Base-by-base conservation (phyloP, 257 asterid genomes). In the Salvia rosmarinus region DNA sequence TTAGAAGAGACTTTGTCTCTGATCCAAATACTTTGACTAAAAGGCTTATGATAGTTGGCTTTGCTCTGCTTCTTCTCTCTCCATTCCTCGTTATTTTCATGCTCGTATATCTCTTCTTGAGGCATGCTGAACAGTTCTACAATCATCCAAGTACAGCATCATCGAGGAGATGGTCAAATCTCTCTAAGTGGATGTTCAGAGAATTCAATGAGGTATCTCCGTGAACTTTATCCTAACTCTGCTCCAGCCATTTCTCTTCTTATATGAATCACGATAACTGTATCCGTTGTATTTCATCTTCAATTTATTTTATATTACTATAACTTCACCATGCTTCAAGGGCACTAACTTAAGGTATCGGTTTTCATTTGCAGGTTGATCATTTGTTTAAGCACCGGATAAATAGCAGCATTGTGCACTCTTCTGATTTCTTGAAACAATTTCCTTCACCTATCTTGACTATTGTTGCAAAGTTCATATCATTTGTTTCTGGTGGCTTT, bases 111-210 rank as follows among this genome's bases (percentile, higher is more conserved):
- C 97, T 91, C 78, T 95, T 95, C 87, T 83, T 91, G 86, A 88
- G 97, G 81, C 98, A 95, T 64, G 99, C 98, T 23, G 99, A 91
- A 71, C 98, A 95, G 74, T 95, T 95, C 78, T 95, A 95, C 69
- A 90, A 95, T 74, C 99, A 91, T 80, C 98, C 99, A 42, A 95
- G 94, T 73, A 87, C 90, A 2, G 99, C 98, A 51, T 91, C 97
- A 57, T 91, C 99, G 6, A 90, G 98, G 28, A 84, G 98, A 80
- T 95, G 99, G 99, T 95, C 98, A 83, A 95, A 92, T 83, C 98
- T 95, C 56, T 83, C 97, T 14, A 95, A 87, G 83, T 95, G 99
- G 99, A 88, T 89, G 79, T 80, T 89, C 81, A 83, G 99, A 79
- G 99, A 95, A 85, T 95, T 86, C 82, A 95, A 95, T 30, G 99